phyloP scores from a whole-genome alignment of 78 protist genomes.

The Guillardia theta region DNA sequence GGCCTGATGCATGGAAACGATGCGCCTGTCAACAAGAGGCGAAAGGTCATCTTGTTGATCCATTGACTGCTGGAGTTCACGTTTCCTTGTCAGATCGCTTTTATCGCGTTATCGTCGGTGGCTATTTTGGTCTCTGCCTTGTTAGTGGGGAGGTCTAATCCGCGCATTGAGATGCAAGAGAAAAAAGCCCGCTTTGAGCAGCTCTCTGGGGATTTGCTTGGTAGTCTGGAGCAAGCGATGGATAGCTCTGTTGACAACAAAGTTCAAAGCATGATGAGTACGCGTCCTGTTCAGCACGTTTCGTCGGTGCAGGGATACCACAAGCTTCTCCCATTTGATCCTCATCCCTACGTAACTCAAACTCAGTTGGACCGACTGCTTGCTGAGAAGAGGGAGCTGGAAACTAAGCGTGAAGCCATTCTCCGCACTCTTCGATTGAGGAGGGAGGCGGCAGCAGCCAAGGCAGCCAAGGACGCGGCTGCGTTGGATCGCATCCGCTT shows the following conservation, averaged over 20 bases:
- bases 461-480: background rate
- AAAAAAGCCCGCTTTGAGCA: background rate
- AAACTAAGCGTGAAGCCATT: background rate
- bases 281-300: background rate
- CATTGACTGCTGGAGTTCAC: no score
- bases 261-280: background rate
- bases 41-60: no score
- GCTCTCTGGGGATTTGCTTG: background rate
- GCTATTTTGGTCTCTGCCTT: no score
- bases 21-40: no score
- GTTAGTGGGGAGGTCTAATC: no score
- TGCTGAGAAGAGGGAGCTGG: constrained; percentile 12
- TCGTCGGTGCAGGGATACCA: background rate
- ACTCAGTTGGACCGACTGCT: constrained; percentile 10
- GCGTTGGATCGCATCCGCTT: background rate
- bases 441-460: constrained; percentile 8
- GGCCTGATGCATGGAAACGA: no score
- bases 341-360: constrained; percentile 13
- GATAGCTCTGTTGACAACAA: background rate
- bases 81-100: no score
- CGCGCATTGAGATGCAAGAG: no score
- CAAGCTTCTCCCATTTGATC: background rate
- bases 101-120: no score
- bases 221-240: background rate
- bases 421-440: background rate